Evolutionary conservation across 2,329 filamentous ascomycete species (phyloP), one percentile per base, ranked within the genome.

Genomic region (Aspergillus piperis): DNA sequence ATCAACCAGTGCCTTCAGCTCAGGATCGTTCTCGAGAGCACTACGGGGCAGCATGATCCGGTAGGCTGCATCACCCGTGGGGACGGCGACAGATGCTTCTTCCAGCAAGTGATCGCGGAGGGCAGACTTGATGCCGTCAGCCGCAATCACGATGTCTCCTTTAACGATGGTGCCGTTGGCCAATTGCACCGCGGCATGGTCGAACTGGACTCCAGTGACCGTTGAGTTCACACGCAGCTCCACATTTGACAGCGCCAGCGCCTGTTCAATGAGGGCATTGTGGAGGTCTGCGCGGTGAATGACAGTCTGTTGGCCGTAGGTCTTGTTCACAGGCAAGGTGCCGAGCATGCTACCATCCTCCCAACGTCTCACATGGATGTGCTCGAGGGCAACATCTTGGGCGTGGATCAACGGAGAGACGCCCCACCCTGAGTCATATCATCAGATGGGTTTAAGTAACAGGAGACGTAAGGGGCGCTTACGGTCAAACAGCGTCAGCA

Each of bases 31-130:
- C 58, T 81, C 75, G 84, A 93, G 89, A 60, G 88, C 81, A 30
- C 85, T 82, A 11, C 90, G 85, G 1, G 83, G 84, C 17, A 93
- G 82, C 85, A 93, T 89, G 75, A 93, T 90, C 11, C 90, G 85
- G 78, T 93, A 93, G 2, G 89, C 89, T 0, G 90, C 90, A 76
- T 92, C 88, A 3, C 88, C 86, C 0, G 90, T 91, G 62, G 71
- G 61, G 6, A 71, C 61, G 7, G 73, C 66, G 25, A 68, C 62
- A 1, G 63, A 58, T 8, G 57, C 54, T 19, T 72, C 71, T 15
- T 70, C 66, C 11, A 80, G 70, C 48, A 83, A 69, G 3, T 75
- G 73, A 17, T 66, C 69, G 3, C 83, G 73, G 3, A 81, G 72
- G 1, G 69, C 70, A 2, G 82, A 84, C 61, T 84, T 84, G 62